Base-by-base conservation (phyloP, 805 yeast genomes). In the Candida nitratophila region DNA sequence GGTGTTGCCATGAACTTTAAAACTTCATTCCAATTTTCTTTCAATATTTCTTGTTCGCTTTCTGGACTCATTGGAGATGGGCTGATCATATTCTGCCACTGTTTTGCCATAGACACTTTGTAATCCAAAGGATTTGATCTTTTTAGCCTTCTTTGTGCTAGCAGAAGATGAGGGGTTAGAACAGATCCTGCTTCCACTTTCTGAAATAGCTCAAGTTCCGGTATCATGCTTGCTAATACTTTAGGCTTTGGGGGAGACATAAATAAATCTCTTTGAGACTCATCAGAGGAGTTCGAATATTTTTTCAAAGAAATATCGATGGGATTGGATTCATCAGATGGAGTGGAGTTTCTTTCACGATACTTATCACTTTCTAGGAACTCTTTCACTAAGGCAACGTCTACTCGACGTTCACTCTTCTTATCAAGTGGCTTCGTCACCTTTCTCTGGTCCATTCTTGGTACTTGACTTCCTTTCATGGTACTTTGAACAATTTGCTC, bases 121-220 rank as follows among this genome's bases (percentile, higher is more conserved):
- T 47, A 45, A 20, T 40, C 24, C 12, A 36, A 15, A 5, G 39
- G 30, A n/a, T 36, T 36, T 4, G 29, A 27, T 14, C 16, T 21
- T 19, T 37, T 39, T 21, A 39, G 20, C 16, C 39, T 20, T 34
- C 43, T 40, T 26, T 47, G 49, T 2, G 55, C 55, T 8, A 38
- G 43, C 7, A 47, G 39, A n/a, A 51, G 37, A 40, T 51, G 55
- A 1, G 55, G 55, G 4, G 55, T 51, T 2, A 46, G n/a, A 5
- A 29, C 42, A 1, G 47, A 35, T 6, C 52, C 53, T 4, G 43
- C 49, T 16, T 51, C 53, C 1, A 51, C 49, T 27, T 51, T 49
- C 33, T 51, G 55, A 38, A 51, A 51, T 8, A 51, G 42, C 15
- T 51, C 55, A 12, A 51, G 46, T 16, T 51, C 55, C 2, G 54